Evolutionary conservation across 495 filamentous ascomycete genomes (phyloP), one percentile per base, ranked within the genome.

Genomic region (Penicillium salamii): DNA sequence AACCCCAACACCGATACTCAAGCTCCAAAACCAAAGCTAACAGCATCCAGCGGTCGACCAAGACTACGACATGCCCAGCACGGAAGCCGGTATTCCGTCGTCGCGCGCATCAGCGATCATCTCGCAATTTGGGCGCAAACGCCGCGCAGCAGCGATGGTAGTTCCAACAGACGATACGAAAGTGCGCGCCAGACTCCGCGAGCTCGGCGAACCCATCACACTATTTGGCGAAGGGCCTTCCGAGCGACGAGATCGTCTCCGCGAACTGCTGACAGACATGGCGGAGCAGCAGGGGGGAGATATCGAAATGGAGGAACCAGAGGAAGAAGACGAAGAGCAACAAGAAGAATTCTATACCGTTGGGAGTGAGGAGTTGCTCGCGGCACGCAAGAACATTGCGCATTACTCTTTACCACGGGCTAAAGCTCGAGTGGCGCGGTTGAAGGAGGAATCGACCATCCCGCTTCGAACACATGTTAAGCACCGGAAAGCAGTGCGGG

Each of bases 311-410:
- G 80, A 80, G 46, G 71, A 61, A 4, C 44, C 61, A 7, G 72
- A 66, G 21, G 79, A 75, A n/a, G 80, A 78, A 24, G 80, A 78
- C 24, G 82, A 67, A 5, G 87, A 91, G 37, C 84, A 90, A 56
- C 89, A 96, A 54, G 93, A 97, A 63, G 93, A 98, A 55, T 97
- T 97, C 63, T 99, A 97, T 63, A 96, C 92, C 1, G 79, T 85
- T 42, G 93, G 95, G 0, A 75, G 78, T 3, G 70, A 80, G 8
- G 87, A 87, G 41, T 71, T 99, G 9, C 72, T 96, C 14, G 76
- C 86, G 17, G 89, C 90, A 5, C 78, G 93, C 38, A 85, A 82
- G 61, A 78, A 83, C 7, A 95, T 99, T 46, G 95, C 93, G 6
- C 73, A 79, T 14, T 97, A 85, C 66, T 95, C 90, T 13, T 67